phyloP scores from a whole-genome alignment of 2,329 filamentous ascomycete genomes.

The Pyrenophora teres region DNA sequence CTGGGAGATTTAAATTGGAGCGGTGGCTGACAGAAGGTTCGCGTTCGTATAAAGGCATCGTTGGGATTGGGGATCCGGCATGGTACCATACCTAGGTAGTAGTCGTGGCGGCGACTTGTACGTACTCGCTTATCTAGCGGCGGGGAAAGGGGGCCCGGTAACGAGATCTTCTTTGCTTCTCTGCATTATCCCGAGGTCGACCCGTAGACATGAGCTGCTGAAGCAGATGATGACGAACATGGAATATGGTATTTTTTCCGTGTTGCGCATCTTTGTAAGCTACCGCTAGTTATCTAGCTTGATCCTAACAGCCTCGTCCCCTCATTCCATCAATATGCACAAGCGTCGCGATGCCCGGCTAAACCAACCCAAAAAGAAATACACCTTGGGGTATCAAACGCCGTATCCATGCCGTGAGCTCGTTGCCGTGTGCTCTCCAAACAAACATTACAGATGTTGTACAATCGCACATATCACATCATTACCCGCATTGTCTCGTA shows the following conservation, averaged over 20 bases:
- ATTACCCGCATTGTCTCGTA: slow-evolving; percentile 12
- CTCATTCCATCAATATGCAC: no score
- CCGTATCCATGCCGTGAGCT: slow-evolving; percentile 3
- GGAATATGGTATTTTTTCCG: no score
- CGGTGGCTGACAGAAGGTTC: not conserved
- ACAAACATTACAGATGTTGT: not conserved
- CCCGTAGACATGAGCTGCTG: no score
- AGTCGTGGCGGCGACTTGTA: not conserved
- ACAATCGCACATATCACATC: slow-evolving; percentile 17
- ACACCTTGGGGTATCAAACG: slow-evolving; percentile 8
- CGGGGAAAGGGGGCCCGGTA: not conserved
- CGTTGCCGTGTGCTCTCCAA: not conserved
- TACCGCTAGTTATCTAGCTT: no score
- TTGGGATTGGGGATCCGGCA: not conserved
- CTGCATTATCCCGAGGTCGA: no score
- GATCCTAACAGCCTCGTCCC: no score
- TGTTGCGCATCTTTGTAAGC: no score
- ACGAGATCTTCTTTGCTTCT: not conserved
- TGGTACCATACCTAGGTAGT: not conserved
- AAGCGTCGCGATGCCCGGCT: no score
- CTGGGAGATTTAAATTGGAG: not conserved
- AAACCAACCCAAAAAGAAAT: not conserved
- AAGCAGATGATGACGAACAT: no score
- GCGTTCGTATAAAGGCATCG: no score
- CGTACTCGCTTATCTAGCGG: not conserved